These are phyloP conservation scores for Diaporthe citrichinensis DNA, from an alignment of 2,329 filamentous ascomycete species.

Conservation along the genomic window DNA sequence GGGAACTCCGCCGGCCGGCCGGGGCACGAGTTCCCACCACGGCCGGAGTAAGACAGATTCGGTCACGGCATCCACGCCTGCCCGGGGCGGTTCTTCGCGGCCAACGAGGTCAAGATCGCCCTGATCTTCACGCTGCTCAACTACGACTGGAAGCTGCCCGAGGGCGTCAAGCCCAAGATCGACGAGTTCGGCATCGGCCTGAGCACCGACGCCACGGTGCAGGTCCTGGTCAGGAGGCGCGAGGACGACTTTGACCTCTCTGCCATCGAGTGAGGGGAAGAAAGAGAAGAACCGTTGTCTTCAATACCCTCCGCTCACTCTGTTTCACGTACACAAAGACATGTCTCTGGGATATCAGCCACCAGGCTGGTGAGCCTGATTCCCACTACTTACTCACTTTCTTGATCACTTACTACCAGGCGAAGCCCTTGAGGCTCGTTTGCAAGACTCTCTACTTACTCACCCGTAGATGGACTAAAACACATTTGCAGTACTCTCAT, in stretches of 20 bases:
- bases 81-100: slow-evolving; percentile 53
- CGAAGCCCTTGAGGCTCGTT: neutral
- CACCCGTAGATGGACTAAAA: neutral
- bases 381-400: neutral
- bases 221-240: neutral
- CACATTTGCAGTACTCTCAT: neutral
- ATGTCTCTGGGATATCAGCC: neutral
- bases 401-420: neutral
- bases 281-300: no score
- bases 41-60: slow-evolving; percentile 45
- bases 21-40: no score
- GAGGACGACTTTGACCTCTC: slow-evolving; percentile 24
- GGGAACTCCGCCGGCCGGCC: no score
- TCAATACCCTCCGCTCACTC: no score
- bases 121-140: slow-evolving; percentile 25
- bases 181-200: neutral
- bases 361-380: neutral
- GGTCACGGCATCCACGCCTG: slow-evolving; percentile 53
- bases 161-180: slow-evolving; percentile 32
- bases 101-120: slow-evolving; percentile 50
- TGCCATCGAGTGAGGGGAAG: neutral
- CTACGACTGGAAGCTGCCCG: slow-evolving; percentile 41
- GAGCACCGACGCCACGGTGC: neutral
- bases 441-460: slow-evolving; percentile 5
- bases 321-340: neutral